Percentiles rank a stretch among this genome's conserved stretches.
Conservation (phyloP, 148 eudicot genomes). For the Pouteria glomerata region DNA sequence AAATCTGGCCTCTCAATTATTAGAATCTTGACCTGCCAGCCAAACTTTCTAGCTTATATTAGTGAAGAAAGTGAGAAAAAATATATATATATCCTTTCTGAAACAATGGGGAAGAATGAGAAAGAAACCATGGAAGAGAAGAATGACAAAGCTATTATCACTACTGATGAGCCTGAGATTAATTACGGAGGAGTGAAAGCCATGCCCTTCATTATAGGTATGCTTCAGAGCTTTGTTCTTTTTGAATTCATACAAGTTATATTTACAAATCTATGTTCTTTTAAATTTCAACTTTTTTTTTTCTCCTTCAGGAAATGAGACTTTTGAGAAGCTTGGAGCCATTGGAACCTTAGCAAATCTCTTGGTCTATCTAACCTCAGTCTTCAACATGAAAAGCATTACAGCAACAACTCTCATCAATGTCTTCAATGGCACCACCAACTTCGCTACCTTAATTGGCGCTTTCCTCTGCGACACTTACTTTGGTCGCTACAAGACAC, state of each 20-base stretch:
- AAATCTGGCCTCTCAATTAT: too few relatives aligned
- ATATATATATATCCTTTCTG: neutral
- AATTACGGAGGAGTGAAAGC: conserved; percentile 58
- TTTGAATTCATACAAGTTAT: neutral
- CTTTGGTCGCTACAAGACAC: conserved; percentile 72
- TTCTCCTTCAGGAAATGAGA: conserved; percentile 58
- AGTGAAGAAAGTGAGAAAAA: neutral
- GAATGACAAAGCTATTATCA: neutral
- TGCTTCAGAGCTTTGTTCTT: neutral
- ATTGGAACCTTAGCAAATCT: conserved; percentile 59
- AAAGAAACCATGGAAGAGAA: conserved; percentile 16
- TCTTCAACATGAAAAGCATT: conserved; percentile 62
- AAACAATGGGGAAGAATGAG: conserved; percentile 20
- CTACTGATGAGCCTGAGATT: conserved; percentile 27
- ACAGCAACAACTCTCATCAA: conserved; percentile 57
- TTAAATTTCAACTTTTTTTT: neutral
- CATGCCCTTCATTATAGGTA: conserved; percentile 70
- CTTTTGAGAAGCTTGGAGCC: conserved; percentile 89
- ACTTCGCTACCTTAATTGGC: conserved; percentile 70
- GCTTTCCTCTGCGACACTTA: conserved; percentile 66
- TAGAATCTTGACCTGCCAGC: neutral
- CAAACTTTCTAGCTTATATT: neutral
- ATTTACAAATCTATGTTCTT: neutral
- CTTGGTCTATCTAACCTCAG: conserved; percentile 60
- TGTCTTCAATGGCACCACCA: conserved; percentile 67